Evolutionary conservation across 768 basidiomycete genomes (phyloP).

Genomic region (Dacryopinax primogenitus): DNA sequence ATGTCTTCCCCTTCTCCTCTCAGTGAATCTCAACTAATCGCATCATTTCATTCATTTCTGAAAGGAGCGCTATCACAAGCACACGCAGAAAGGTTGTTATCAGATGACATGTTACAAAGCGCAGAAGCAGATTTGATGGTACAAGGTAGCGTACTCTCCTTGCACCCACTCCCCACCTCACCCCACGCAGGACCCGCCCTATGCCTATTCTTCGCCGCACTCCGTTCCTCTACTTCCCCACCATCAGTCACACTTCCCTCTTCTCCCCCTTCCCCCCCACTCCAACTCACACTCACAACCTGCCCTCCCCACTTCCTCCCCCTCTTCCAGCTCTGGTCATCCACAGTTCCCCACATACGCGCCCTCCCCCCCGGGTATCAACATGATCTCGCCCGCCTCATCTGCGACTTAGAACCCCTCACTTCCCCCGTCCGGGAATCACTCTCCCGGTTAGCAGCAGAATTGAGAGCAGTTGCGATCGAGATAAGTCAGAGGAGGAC

Average conservation of each 20-base stretch:
- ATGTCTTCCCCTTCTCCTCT: background rate
- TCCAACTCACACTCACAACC: conserved; percentile 50
- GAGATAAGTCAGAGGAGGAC: conserved; percentile 75
- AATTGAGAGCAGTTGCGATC: conserved; percentile 72
- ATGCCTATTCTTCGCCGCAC: conserved; percentile 72
- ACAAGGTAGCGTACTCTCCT: conserved; percentile 41
- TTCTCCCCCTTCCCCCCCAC: conserved; percentile 12
- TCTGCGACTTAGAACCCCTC: conserved; percentile 50
- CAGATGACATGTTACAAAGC: conserved; percentile 56
- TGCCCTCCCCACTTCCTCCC: conserved; percentile 56
- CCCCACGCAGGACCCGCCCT: conserved; percentile 51
- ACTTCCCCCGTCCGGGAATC: conserved; percentile 29
- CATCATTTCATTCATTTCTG: conserved; percentile 60
- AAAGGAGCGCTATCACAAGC: conserved; percentile 63
- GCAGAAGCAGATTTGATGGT: conserved; percentile 81
- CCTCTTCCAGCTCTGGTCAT: conserved; percentile 63
- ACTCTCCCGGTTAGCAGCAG: conserved; percentile 55
- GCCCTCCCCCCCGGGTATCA: conserved; percentile 47
- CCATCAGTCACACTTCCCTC: conserved; percentile 72
- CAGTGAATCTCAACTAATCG: background rate
- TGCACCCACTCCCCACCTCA: background rate
- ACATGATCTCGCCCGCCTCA: conserved; percentile 70
- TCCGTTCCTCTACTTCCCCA: conserved; percentile 59
- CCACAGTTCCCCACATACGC: conserved; percentile 53
- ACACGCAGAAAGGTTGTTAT: conserved; percentile 59